Evolutionary conservation across 768 basidiomycete species (phyloP), one percentile per base, ranked within the genome.

Genomic region (Trametes meyenii): DNA sequence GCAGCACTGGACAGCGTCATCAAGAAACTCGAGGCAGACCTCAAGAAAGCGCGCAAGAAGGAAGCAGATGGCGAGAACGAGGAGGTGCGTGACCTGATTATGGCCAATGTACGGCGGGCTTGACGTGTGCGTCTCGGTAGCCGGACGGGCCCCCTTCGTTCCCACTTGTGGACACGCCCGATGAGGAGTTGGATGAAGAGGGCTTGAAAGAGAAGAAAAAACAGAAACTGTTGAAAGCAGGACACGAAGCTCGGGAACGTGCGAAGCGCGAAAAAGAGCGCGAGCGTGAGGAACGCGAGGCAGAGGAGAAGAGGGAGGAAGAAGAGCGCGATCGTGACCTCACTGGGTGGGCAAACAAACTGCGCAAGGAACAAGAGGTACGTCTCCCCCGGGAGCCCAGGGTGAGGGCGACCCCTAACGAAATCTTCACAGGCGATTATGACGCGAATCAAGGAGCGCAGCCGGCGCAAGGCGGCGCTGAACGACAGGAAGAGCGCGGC

Each of bases 401-500:
- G 2, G 13, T 45, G 13, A 35, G 16, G n/a, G 38, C 1, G 26
- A 58, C 19, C 13, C 3, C 24, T 36, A 44, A 39, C 8, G 35
- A 8, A 45, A 21, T 19, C 43, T 16, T 14, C 53, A 23, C 69
- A 96, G 92, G 77, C 80, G 2, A 75, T 96, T 55, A 94, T 98
- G 80, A 80, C 70, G 45, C 87, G 89, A 66, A 94, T 98, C 75
- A 93, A 90, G 69, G 93, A 92, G 21, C 82, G 97, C 48, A 84
- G 85, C 40, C 81, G 91, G 60, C 77, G 90, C 45, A 89, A 85
- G 69, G 90, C 88, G 0, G 94, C 94, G 14, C 76, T 98, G 49
- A 87, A 81, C 29, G 95, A 99, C 72, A 79, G 97, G 53, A 97
- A 98, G 76, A 94, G 93, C 66, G 93, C 96, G 13, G 96, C 94